Conservation (phyloP, 2,329 filamentous ascomycete genomes). For the Cladophialophora immunda region DNA sequence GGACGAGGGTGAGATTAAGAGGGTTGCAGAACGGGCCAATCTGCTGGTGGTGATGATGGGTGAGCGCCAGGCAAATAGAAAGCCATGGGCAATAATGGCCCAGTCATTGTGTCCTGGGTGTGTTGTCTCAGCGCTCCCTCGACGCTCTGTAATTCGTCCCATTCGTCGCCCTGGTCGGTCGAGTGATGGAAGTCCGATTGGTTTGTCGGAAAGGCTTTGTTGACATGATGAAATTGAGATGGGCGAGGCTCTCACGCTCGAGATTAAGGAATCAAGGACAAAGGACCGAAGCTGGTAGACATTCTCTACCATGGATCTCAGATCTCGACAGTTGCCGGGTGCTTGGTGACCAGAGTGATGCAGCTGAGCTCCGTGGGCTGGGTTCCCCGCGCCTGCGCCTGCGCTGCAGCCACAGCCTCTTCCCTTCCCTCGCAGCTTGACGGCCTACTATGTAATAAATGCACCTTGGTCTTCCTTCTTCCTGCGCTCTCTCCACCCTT, state of each 20-base stretch:
- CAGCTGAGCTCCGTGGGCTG: background rate
- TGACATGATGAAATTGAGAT: conserved; percentile 10
- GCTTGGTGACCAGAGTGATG: background rate
- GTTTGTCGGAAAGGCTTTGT: conserved; percentile 6
- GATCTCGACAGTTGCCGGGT: background rate
- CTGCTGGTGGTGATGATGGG: background rate
- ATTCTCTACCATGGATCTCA: background rate
- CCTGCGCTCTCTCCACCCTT: background rate
- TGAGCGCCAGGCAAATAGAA: conserved; percentile 7
- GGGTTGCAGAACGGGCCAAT: background rate
- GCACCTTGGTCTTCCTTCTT: background rate
- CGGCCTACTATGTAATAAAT: background rate
- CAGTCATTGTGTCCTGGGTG: conserved; percentile 2
- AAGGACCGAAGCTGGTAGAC: background rate
- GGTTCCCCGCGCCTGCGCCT: conserved; percentile 5
- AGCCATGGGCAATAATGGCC: background rate
- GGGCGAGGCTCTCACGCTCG: background rate
- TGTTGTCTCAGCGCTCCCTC: conserved; percentile 6
- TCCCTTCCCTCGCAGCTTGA: background rate
- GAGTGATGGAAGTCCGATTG: conserved; percentile 7
- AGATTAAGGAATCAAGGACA: background rate
- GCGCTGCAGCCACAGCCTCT: background rate
- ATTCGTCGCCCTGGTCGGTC: conserved; percentile 10
- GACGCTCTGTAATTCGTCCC: conserved; percentile 7
- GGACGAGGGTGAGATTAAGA: background rate